Conservation (phyloP, 2,329 filamentous ascomycete species). For the Apiospora aurea region DNA sequence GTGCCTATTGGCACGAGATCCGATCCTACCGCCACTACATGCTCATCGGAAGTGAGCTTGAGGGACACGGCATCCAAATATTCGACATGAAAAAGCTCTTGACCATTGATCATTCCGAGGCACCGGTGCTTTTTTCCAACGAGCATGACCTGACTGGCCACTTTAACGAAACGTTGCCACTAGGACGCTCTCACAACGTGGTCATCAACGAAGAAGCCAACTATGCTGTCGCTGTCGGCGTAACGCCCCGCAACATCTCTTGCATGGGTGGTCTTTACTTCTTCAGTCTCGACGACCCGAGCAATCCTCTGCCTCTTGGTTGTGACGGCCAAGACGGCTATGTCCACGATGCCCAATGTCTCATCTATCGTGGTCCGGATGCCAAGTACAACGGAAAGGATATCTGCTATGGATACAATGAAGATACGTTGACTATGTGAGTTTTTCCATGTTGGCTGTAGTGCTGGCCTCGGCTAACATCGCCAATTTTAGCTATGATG, state of each 20-base stretch:
- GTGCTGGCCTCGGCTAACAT: background rate
- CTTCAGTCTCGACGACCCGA: slow-evolving; percentile 62
- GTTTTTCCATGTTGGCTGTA: background rate
- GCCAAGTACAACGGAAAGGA: slow-evolving; percentile 54
- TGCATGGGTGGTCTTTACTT: slow-evolving; percentile 58
- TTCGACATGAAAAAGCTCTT: slow-evolving; percentile 67
- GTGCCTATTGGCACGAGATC: slow-evolving; percentile 47
- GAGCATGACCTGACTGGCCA: slow-evolving; percentile 45
- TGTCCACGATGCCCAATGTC: slow-evolving; percentile 63
- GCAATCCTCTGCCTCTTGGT: slow-evolving; percentile 59
- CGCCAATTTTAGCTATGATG: slow-evolving; percentile 47
- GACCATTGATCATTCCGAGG: slow-evolving; percentile 49
- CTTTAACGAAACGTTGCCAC: slow-evolving; percentile 37
- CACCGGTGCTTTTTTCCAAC: slow-evolving; percentile 42
- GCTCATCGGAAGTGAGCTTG: slow-evolving; percentile 51
- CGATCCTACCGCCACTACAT: slow-evolving; percentile 44
- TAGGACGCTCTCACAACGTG: slow-evolving; percentile 59
- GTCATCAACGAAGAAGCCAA: slow-evolving; percentile 57
- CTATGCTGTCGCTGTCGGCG: slow-evolving; percentile 54
- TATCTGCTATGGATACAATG: slow-evolving; percentile 65
- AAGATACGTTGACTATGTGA: slow-evolving; percentile 56
- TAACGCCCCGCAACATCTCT: slow-evolving; percentile 25
- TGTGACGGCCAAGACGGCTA: slow-evolving; percentile 63
- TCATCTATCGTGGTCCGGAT: slow-evolving; percentile 59
- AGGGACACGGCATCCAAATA: slow-evolving; percentile 64